Evolutionary conservation across 1,139 yeast species (phyloP).

Genomic region (Pichia terricola): DNA sequence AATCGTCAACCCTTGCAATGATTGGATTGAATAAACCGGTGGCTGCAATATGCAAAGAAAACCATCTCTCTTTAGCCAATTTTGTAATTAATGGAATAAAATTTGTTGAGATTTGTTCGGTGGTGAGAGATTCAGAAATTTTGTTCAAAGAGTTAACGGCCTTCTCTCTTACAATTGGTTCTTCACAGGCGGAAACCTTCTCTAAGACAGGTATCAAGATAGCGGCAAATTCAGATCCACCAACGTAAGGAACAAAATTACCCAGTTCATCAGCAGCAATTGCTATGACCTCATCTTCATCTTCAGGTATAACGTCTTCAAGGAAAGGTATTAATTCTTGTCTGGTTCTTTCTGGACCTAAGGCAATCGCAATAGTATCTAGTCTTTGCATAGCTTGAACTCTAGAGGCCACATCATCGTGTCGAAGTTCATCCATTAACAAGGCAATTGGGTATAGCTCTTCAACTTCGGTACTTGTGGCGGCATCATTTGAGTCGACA

Average conservation of each 20-base stretch:
- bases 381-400: conserved; percentile 92
- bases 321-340: conserved; percentile 84
- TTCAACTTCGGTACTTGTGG: conserved; percentile 21
- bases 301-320: conserved; percentile 85
- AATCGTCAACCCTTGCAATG: conserved; percentile 49
- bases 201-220: conserved; percentile 79
- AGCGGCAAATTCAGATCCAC: conserved; percentile 74
- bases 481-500: neutral
- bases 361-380: conserved; percentile 89
- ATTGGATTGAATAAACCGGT: conserved; percentile 80
- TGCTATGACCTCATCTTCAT: conserved; percentile 95
- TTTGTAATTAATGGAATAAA: conserved; percentile 71
- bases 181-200: conserved; percentile 86
- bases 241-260: conserved; percentile 74
- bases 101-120: conserved; percentile 55
- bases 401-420: conserved; percentile 89
- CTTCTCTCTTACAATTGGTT: conserved; percentile 93
- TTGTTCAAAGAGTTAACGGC: conserved; percentile 80
- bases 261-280: conserved; percentile 89
- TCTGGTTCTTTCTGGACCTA: conserved; percentile 90
- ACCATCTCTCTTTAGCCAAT: conserved; percentile 88
- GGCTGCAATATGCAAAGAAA: conserved; percentile 84
- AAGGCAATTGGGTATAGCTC: conserved; percentile 92
- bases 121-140: conserved; percentile 56
- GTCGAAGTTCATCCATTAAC: conserved; percentile 86